Evolutionary conservation across 2,329 filamentous ascomycete genomes (phyloP), one percentile per base, ranked within the genome.

Genomic region (Daldinia sp.): DNA sequence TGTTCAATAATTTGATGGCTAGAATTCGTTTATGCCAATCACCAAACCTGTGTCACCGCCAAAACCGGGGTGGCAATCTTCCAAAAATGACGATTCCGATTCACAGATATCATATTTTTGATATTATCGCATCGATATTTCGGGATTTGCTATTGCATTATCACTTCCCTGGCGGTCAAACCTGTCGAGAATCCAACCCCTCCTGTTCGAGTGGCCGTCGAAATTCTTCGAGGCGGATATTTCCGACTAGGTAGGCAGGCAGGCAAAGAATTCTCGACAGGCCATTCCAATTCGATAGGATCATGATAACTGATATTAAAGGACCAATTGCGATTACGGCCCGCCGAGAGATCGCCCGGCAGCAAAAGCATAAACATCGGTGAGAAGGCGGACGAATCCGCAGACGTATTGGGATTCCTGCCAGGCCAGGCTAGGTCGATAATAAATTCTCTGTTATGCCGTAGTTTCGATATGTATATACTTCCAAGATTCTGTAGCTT

Each of bases 361-460:
- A 51, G 46, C 28, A 51, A 51, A 51, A n/a, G 46, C 46, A 28
- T 13, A 33, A 51, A 28, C 15, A 33, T n/a, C 46, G 46, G 46
- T 51, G 46, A 30, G 46, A 33, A 51, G 1, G 46, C 15, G 26
- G 18, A 30, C 13, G 28, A 51, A 6, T 13, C 26, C 15, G 7
- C 26, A 33, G 26, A 12, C 46, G 46, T 51, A 51, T 51, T 51
- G 46, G 46, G 46, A 51, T 51, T 18, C 26, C 46, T 51, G 46
- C 46, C 46, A 33, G 28, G 15, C 13, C n/a, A 26, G 33, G 46
- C 46, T 26, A 33, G 28, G 15, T 13, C n/a, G 46, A 51, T 51
- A 51, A 18, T 18, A 51, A 7, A 7, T 35, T 51, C 7, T 4
- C 6, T 15, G 28, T 51, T 51, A 51, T 51, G 33, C 46, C 46